phyloP scores from a whole-genome alignment of 345 rosid species.

The Citrus maxima region DNA sequence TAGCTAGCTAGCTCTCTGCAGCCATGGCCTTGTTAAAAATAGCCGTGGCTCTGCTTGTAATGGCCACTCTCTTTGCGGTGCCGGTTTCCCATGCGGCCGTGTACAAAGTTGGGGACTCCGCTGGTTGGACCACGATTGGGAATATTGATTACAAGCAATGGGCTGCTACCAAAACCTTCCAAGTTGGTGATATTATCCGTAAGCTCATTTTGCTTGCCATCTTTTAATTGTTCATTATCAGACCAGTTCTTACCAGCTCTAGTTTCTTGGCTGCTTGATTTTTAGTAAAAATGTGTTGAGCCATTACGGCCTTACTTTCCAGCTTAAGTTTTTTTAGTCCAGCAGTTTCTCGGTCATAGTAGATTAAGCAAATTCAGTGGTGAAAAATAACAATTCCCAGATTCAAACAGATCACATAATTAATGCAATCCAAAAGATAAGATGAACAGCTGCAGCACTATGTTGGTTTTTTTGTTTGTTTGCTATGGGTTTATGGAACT shows the following conservation, averaged over 20 bases:
- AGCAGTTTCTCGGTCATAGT: not conserved
- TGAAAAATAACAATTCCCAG: not conserved
- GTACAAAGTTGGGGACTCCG: conserved; percentile 83
- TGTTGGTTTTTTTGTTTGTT: not conserved
- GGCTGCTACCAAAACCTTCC: conserved; percentile 74
- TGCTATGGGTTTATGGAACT: not conserved
- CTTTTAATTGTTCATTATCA: not conserved
- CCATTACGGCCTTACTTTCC: not conserved
- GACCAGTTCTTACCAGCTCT: too few relatives aligned
- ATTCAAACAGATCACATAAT: not conserved
- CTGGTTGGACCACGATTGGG: conserved; percentile 94
- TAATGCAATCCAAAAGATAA: not conserved
- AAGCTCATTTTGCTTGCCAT: conserved; percentile 22
- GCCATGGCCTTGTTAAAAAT: conserved; percentile 21
- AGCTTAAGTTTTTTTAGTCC: not conserved
- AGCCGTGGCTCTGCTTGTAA: conserved; percentile 19
- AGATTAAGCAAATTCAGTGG: not conserved
- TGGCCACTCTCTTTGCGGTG: conserved; percentile 15
- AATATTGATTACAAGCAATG: conserved; percentile 80
- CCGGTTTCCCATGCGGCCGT: conserved; percentile 42
- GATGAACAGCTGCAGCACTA: not conserved
- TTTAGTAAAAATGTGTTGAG: too few relatives aligned
- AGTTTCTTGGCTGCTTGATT: too few relatives aligned
- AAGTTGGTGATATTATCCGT: conserved; percentile 71
- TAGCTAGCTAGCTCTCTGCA: not conserved